phyloP scores from a whole-genome alignment of 306 rosid species.

The Fagus crenata region DNA sequence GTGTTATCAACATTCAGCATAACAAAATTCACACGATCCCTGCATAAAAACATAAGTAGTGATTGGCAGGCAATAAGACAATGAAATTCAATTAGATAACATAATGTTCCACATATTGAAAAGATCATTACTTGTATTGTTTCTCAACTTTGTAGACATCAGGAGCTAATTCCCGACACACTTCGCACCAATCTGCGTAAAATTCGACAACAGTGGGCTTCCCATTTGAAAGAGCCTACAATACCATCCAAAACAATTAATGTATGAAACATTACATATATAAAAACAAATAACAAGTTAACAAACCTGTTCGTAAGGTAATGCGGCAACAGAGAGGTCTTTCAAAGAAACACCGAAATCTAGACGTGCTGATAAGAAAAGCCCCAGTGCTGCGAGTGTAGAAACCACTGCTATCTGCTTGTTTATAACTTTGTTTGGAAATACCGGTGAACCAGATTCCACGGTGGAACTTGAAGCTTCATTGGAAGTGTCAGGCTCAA shows the following conservation, averaged over 20 bases:
- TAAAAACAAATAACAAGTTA: constrained; percentile 4
- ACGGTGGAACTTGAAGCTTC: constrained; percentile 38
- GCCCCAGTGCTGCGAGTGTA: constrained; percentile 68
- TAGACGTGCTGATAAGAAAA: constrained; percentile 65
- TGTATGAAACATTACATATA: constrained; percentile 5
- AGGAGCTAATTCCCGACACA: constrained; percentile 90
- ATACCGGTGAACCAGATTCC: constrained; percentile 44
- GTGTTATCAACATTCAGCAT: constrained; percentile 91
- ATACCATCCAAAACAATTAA: constrained; percentile 12
- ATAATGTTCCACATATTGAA: background rate
- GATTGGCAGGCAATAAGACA: background rate
- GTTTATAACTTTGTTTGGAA: constrained; percentile 64
- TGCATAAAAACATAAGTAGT: constrained; percentile 17
- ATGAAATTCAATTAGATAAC: background rate
- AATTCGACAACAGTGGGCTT: constrained; percentile 97
- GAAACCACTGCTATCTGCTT: constrained; percentile 64
- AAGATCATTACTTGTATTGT: constrained; percentile 70
- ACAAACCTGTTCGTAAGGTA: constrained; percentile 84
- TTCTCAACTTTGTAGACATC: constrained; percentile 93
- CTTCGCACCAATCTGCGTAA: constrained; percentile 99
- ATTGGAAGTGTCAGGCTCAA: constrained; percentile 37
- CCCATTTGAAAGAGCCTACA: constrained; percentile 91
- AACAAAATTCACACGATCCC: constrained; percentile 71
- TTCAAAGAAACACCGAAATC: constrained; percentile 93
- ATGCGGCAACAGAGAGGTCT: constrained; percentile 76